A percentile compares a stretch with the other conserved stretches of the same genome.
phyloP scores from a whole-genome alignment of 257 asterid genomes.

The Osmanthus fragrans region DNA sequence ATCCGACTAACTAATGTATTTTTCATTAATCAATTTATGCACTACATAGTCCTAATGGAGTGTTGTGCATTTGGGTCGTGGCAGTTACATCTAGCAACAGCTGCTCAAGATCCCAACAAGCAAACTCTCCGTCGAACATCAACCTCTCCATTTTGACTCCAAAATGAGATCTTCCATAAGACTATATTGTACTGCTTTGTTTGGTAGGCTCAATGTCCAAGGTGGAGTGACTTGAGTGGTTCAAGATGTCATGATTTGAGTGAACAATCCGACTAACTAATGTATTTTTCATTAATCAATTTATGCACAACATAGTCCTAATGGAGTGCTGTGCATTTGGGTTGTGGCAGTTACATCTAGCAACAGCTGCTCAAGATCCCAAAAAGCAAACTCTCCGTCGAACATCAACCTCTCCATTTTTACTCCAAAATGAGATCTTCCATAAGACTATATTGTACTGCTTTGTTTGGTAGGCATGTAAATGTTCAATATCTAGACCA shows the following conservation, averaged over 20 bases:
- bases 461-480: neutral
- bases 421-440: neutral
- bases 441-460: neutral
- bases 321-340: neutral
- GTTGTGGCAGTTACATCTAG: conserved; percentile 26
- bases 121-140: conserved; percentile 28
- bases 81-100: conserved; percentile 32
- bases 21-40: too few species aligned
- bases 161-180: neutral
- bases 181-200: neutral
- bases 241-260: too few species aligned
- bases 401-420: conserved; percentile 38
- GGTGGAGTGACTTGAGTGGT: too few species aligned
- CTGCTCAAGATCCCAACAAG: conserved; percentile 27
- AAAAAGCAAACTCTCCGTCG: conserved; percentile 29
- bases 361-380: conserved; percentile 25
- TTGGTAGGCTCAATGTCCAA: too few species aligned
- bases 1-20: too few species aligned
- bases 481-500: too few species aligned
- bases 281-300: too few species aligned
- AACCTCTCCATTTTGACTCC: conserved; percentile 32
- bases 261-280: too few species aligned
- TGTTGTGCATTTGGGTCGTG: neutral
- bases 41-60: too few species aligned
- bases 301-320: too few species aligned